Evolutionary conservation across 78 protist species (phyloP), one percentile per base, ranked within the genome.

Genomic region (Creolimax fragrantissima): DNA sequence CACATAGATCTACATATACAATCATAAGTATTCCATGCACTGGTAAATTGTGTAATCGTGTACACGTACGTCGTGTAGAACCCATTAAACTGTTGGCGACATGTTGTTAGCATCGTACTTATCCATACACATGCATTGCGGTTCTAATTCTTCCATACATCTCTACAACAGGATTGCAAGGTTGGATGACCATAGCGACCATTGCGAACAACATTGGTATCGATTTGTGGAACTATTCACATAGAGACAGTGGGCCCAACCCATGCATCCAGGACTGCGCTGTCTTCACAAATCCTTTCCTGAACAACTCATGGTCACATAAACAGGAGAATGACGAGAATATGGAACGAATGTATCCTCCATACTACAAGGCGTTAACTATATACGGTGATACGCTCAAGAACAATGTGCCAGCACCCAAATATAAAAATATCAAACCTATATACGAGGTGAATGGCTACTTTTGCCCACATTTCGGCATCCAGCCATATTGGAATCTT

Each of bases 301-400:
- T 74, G 7, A 91, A 91, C 88, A 36, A 36, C 45, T 35, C 92
- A 58, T 91, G 92, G 92, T 5, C 41, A 37, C 85, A 35, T 11
- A 11, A 3, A 35, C 92, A 91, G 86, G 43, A 74, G 7, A 43
- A 83, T 0, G 5, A 7, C 6, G 89, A 74, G 2, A 42, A 91
- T 4, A 91, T 91, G 88, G 92, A 74, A 4, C 92, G 92, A 35
- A 74, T 91, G 88, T 74, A 58, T n/a, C 92, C 92, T 3, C 44
- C 81, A 0, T 91, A 91, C 92, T 91, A 66, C 17, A 3, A 32
- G 85, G 92, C 43, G 11, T 6, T 90, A 35, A 11, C 74, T 43
- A 39, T 41, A n/a, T 90, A 44, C 84, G 83, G 35, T 5, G 92
- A 2, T 11, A 6, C 44, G 11, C 89, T 5, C 3, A 11, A 44